Evolutionary conservation across 2,329 filamentous ascomycete genomes (phyloP).

Genomic region (Eutypa lata): DNA sequence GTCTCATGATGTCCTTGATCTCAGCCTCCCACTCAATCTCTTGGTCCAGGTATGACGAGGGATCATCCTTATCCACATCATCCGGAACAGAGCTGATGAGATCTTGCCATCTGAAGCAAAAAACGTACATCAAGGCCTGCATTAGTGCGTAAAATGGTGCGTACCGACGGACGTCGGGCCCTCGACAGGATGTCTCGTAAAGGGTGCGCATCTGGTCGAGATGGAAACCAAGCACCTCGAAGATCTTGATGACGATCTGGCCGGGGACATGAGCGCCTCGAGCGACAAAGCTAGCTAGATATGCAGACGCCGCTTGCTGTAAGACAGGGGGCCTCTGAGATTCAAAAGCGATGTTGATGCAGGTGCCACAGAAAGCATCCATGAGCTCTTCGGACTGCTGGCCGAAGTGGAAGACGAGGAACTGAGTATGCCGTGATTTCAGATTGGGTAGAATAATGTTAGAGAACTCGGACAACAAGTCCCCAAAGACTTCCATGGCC

Average conservation of each 20-base stretch:
- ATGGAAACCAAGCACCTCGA: constrained; percentile 73
- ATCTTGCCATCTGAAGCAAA: constrained; percentile 97
- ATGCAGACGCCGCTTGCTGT: constrained; percentile 83
- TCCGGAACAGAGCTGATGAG: constrained; percentile 64
- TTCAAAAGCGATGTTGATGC: constrained; percentile 70
- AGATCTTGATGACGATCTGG: constrained; percentile 76
- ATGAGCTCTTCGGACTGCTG: constrained; percentile 76
- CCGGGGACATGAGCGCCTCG: constrained; percentile 79
- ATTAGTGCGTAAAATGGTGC: constrained; percentile 81
- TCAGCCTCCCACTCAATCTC: constrained; percentile 76
- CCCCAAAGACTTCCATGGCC: constrained; percentile 71
- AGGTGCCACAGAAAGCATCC: constrained; percentile 77
- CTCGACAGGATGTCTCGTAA: constrained; percentile 72
- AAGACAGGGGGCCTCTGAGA: constrained; percentile 67
- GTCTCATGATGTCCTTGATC: constrained; percentile 69
- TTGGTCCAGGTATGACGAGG: constrained; percentile 58
- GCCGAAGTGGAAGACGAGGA: constrained; percentile 92
- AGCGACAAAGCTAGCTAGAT: constrained; percentile 91
- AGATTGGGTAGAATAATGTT: constrained; percentile 87
- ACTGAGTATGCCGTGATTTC: constrained; percentile 90
- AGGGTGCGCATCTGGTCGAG: constrained; percentile 71
- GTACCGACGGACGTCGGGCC: constrained; percentile 82
- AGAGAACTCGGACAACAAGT: constrained; percentile 80
- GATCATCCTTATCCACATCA: constrained; percentile 60
- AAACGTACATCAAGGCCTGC: constrained; percentile 91